Evolutionary conservation across 108 stramenopile species (phyloP).

Genomic region (Epithemia pelagica): DNA sequence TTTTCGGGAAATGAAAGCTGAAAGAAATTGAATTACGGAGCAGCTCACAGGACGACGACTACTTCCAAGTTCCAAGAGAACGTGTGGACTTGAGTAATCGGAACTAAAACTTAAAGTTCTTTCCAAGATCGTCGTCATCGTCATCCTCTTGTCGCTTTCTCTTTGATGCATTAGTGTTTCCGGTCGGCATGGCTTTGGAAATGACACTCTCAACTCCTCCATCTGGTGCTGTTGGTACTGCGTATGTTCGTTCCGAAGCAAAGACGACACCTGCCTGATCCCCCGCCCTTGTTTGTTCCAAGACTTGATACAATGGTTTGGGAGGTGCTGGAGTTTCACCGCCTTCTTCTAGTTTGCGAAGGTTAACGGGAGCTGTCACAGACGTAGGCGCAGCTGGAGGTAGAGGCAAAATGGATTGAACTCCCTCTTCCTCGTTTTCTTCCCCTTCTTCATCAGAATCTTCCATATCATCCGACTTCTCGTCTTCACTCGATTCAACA

Average conservation of each 20-base stretch:
- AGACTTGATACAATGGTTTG: constrained; percentile 76
- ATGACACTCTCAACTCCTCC: constrained; percentile 76
- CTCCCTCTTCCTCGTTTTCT: constrained; percentile 36
- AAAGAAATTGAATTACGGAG: no score
- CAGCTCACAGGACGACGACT: no score
- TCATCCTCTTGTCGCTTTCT: constrained; percentile 67
- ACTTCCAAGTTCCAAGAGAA: no score
- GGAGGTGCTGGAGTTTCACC: constrained; percentile 55
- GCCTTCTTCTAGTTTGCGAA: constrained; percentile 74
- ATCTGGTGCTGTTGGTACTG: constrained; percentile 50
- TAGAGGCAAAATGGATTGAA: constrained; percentile 57
- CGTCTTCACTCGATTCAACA: constrained; percentile 56
- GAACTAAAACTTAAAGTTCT: constrained; percentile 89
- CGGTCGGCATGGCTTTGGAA: constrained; percentile 49
- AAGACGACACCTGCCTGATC: constrained; percentile 50
- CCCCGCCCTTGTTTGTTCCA: constrained; percentile 46
- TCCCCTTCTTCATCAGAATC: constrained; percentile 51
- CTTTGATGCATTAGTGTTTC: constrained; percentile 29
- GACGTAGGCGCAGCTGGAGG: constrained; percentile 17
- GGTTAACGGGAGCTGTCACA: constrained; percentile 36
- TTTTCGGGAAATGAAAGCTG: no score
- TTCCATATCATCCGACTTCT: constrained; percentile 42
- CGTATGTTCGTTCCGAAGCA: constrained; percentile 67
- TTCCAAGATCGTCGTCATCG: constrained; percentile 68
- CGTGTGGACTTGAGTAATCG: no score